Conservation (phyloP, 495 filamentous ascomycete species). For the Trichodelitschia bisporula region DNA sequence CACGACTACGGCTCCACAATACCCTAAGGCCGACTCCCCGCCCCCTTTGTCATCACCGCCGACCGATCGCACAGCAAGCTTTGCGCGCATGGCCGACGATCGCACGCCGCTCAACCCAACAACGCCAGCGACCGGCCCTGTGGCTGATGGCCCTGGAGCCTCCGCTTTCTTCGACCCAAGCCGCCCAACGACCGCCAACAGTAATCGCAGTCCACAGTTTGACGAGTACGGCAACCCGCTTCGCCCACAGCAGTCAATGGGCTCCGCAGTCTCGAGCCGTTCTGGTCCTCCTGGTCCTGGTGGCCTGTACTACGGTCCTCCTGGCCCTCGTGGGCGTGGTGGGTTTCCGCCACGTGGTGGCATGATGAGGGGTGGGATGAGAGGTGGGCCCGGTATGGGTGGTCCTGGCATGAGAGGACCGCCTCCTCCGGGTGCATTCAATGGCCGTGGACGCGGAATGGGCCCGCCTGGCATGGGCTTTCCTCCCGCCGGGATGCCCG, state of each 20-base stretch:
- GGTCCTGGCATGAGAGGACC: too few relatives aligned
- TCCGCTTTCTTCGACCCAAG: too few relatives aligned
- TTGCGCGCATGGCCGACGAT: too few relatives aligned
- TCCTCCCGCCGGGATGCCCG: constrained; percentile 3
- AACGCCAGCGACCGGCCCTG: neutral
- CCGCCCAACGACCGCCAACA: too few relatives aligned
- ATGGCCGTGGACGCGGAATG: neutral
- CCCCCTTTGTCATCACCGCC: constrained; percentile 21
- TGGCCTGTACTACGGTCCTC: neutral
- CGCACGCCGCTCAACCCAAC: constrained; percentile 50
- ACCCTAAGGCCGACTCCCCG: constrained; percentile 21
- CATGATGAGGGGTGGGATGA: constrained; percentile 24
- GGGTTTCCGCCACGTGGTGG: constrained; percentile 16
- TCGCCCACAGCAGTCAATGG: constrained; percentile 12
- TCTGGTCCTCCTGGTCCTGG: constrained; percentile 7
- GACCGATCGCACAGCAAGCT: neutral
- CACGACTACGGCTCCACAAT: constrained; percentile 2
- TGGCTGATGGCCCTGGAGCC: too few relatives aligned
- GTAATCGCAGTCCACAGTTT: too few relatives aligned
- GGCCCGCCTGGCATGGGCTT: neutral
- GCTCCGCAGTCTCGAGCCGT: constrained; percentile 7
- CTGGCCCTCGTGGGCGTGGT: constrained; percentile 11
- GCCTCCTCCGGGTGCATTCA: neutral
- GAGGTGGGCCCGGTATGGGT: too few relatives aligned
- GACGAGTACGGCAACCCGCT: constrained; percentile 12